phyloP scores from a whole-genome alignment of 2,329 filamentous ascomycete genomes.

The Didymella pomorum region DNA sequence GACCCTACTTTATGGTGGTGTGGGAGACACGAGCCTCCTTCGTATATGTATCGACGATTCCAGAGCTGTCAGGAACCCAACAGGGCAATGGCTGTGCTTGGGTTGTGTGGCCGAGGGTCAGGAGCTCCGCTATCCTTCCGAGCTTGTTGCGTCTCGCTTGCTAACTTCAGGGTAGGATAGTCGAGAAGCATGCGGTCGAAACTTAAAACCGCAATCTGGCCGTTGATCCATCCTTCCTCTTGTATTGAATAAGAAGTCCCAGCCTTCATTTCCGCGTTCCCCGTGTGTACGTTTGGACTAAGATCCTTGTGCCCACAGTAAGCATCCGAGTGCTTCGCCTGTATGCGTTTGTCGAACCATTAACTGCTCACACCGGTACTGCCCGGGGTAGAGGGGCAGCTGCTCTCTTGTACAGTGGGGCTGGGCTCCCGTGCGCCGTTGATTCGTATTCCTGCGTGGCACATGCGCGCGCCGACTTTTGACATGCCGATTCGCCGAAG shows the following conservation, averaged over 20 bases:
- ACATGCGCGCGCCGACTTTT: constrained; percentile 27
- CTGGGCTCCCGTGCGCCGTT: constrained; percentile 18
- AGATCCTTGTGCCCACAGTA: constrained; percentile 15
- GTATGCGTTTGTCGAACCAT: constrained; percentile 35
- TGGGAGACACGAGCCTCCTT: constrained; percentile 25
- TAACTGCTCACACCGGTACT: constrained; percentile 35
- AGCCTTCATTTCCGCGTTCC: constrained; percentile 26
- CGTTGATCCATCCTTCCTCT: constrained; percentile 28
- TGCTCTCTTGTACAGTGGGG: constrained; percentile 24
- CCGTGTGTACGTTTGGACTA: constrained; percentile 21
- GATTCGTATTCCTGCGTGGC: constrained; percentile 25
- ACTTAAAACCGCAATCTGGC: constrained; percentile 29
- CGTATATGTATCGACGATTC: constrained; percentile 37
- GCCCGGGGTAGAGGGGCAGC: constrained; percentile 27
- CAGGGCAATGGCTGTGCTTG: constrained; percentile 27
- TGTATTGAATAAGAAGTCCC: constrained; percentile 19
- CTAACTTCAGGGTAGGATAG: constrained; percentile 28
- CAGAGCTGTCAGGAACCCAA: constrained; percentile 26
- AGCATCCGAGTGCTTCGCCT: constrained; percentile 6
- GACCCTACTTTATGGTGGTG: constrained; percentile 21
- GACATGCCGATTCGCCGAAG: constrained; percentile 30
- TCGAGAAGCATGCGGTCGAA: constrained; percentile 31
- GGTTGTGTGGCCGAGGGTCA: constrained; percentile 27
- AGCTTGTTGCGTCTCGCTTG: constrained; percentile 33
- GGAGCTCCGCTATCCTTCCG: constrained; percentile 23